phyloP scores from a whole-genome alignment of 768 basidiomycete species.

The Pleurotus djamor region DNA sequence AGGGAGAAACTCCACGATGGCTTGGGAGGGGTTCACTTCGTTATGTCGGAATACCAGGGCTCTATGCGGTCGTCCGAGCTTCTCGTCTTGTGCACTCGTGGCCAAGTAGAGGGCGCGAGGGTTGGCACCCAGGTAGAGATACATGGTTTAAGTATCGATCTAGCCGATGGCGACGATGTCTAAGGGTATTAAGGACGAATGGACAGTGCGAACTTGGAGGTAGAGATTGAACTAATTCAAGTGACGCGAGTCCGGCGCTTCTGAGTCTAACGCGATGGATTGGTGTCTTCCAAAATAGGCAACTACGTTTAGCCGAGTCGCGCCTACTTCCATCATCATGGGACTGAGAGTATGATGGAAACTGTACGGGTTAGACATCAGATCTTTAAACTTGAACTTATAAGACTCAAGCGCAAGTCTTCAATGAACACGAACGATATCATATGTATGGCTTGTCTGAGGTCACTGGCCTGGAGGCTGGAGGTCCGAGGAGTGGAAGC shows the following conservation, averaged over 20 bases:
- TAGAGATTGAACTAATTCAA: background rate
- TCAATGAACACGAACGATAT: too few species aligned
- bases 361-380: too few species aligned
- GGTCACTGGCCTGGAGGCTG: too few species aligned
- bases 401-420: too few species aligned
- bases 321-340: too few species aligned
- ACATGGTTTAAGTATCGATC: conserved; percentile 40
- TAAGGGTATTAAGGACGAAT: background rate
- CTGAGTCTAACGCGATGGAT: too few species aligned
- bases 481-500: too few species aligned
- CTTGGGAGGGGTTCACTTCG: conserved; percentile 48
- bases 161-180: background rate
- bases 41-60: conserved; percentile 75
- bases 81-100: conserved; percentile 67
- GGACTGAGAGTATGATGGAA: too few species aligned
- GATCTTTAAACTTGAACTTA: too few species aligned
- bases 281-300: too few species aligned
- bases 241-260: background rate
- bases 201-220: background rate
- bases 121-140: conserved; percentile 66
- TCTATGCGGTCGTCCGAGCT: conserved; percentile 52
- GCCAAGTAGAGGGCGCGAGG: conserved; percentile 75
- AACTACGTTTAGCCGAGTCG: too few species aligned
- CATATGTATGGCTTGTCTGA: too few species aligned
- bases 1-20: conserved; percentile 84